Conservation (phyloP, 73 alveolate genomes). For the Tetrahymena malaccensis region DNA sequence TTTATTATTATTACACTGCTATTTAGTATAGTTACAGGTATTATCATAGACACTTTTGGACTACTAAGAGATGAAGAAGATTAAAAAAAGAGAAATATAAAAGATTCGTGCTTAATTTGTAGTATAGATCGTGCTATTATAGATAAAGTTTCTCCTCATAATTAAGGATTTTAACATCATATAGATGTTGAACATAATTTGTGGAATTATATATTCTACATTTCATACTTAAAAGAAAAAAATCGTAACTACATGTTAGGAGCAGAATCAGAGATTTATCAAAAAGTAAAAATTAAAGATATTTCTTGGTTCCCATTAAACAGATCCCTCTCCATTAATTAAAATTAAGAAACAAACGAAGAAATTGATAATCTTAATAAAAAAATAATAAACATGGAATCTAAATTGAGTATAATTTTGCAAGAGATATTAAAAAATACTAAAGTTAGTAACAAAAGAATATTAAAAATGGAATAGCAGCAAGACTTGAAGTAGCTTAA, state of each 20-base stretch:
- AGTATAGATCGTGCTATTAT: constrained; percentile 77
- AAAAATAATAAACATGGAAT: background rate
- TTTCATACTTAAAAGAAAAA: constrained; percentile 71
- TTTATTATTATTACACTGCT: constrained; percentile 35
- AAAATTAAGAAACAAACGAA: background rate
- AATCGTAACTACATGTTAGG: constrained; percentile 89
- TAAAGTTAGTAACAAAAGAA: background rate
- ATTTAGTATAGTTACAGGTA: constrained; percentile 58
- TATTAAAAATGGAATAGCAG: background rate
- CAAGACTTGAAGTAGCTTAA: background rate
- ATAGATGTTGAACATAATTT: constrained; percentile 66
- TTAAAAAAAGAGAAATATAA: constrained; percentile 68
- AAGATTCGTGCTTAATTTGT: constrained; percentile 89
- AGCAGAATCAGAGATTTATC: constrained; percentile 78
- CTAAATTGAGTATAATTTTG: background rate
- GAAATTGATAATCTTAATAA: background rate
- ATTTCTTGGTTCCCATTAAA: constrained; percentile 83
- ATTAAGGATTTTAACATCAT: constrained; percentile 34
- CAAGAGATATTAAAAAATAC: background rate
- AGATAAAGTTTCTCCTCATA: constrained; percentile 15
- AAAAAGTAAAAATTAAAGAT: constrained; percentile 68
- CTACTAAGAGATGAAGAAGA: constrained; percentile 85
- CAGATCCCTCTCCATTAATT: background rate
- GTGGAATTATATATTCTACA: constrained; percentile 87
- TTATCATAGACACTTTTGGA: constrained; percentile 92